Evolutionary conservation across 495 filamentous ascomycete genomes (phyloP), one percentile per base, ranked within the genome.

Genomic region (Beverwykella pulmonaria): DNA sequence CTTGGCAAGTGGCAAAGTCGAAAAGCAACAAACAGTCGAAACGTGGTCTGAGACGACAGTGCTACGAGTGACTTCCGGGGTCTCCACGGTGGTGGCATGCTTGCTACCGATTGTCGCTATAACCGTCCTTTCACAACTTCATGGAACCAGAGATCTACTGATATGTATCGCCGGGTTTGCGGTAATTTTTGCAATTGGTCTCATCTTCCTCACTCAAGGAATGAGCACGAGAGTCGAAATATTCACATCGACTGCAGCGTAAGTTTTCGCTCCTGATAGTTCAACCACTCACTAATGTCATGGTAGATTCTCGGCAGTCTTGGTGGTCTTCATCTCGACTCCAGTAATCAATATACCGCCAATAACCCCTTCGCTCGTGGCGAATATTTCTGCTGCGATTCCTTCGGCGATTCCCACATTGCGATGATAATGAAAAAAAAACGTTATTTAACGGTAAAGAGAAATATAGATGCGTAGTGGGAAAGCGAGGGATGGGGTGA

Each of bases 251-350:
- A 59, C 56, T 59, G 56, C 56, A 17, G 56, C 56, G 56, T 59
- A 48, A 25, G 56, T 59, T 9, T 39, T 29, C 25, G 2, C 10
- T 12, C 3, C 15, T 34, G 30, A 10, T 48, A 20, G 3, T n/a
- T 20, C 4, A 19, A 1, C 12, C n/a, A 10, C 34, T 58, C 19
- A 23, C 56, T 59, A 30, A 59, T 15, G 1, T 17, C 5, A 29
- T 47, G 23, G 2, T 59, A 59, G 56, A 20, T 59, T 59, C 19
- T 59, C 56, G 41, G 56, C 56, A 12, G 56, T 59, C 1, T 3
- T 59, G 56, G 56, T 59, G 22, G 56, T 59, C 2, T 59, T 59
- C 41, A 59, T 59, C 22, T 59, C 56, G 34, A 34, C 30, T 34
- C 30, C 30, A 5, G 30, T 34, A 12, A 34, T 34, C 30, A 34